A percentile compares a stretch with the other conserved stretches of the same genome.
Conservation (phyloP, 805 yeast species). For the Ogataea corticis region DNA sequence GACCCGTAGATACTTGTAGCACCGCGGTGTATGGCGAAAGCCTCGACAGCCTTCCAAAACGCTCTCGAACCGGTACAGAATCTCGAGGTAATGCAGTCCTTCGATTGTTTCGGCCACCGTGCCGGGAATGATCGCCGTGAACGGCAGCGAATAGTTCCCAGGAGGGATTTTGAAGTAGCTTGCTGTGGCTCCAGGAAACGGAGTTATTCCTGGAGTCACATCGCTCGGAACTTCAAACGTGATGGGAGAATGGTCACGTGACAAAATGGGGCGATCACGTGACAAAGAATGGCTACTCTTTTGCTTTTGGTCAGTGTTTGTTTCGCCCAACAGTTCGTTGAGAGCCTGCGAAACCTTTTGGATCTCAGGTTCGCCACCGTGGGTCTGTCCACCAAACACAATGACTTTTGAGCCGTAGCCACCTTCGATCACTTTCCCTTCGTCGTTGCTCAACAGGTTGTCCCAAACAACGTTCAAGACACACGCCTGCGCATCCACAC, state of each 20-base stretch:
- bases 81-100: constrained; percentile 44
- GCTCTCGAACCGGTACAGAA: constrained; percentile 43
- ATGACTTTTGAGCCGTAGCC: constrained; percentile 39
- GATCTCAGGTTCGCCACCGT: neutral
- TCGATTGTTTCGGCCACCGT: constrained; percentile 52
- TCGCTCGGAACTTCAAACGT: constrained; percentile 7
- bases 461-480: constrained; percentile 48
- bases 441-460: constrained; percentile 42
- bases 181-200: constrained; percentile 32
- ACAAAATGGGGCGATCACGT: too few species aligned
- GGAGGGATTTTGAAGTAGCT: constrained; percentile 42
- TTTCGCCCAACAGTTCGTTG: neutral
- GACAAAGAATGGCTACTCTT: neutral
- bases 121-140: constrained; percentile 44
- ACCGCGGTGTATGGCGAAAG: constrained; percentile 20
- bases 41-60: constrained; percentile 18
- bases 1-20: constrained; percentile 42
- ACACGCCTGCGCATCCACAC: constrained; percentile 37
- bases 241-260: neutral
- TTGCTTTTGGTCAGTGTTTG: neutral
- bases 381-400: neutral
- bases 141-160: constrained; percentile 55
- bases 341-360: neutral
- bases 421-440: constrained; percentile 42
- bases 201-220: constrained; percentile 30